A percentile compares a stretch with the other conserved stretches of the same genome.
These are phyloP conservation scores for Ustilago sp. DNA, from an alignment of 1,284 basidiomycete species.

Conservation along the genomic window DNA sequence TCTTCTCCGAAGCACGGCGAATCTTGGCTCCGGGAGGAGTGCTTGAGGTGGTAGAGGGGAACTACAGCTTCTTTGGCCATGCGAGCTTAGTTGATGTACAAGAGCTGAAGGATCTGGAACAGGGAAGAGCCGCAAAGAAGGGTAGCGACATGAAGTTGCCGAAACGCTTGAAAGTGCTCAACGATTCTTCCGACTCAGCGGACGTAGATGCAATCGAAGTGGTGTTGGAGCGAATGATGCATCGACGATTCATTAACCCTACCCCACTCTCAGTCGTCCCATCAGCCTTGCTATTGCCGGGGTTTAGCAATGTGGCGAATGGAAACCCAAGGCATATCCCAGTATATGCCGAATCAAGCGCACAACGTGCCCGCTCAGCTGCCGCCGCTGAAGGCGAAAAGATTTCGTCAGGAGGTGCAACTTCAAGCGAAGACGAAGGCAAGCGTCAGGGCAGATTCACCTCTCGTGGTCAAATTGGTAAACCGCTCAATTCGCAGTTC, in stretches of 20 bases:
- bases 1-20: constrained; percentile 45
- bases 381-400: constrained; percentile 3
- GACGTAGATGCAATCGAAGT: constrained; percentile 52
- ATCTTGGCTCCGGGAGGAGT: constrained; percentile 54
- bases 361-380: constrained; percentile 34
- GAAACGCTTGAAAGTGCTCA: constrained; percentile 37
- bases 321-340: constrained; percentile 55
- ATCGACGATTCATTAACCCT: constrained; percentile 53
- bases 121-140: constrained; percentile 17
- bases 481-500: constrained; percentile 51
- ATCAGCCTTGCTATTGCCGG: constrained; percentile 36
- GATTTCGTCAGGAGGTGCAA: constrained; percentile 18
- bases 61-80: constrained; percentile 52
- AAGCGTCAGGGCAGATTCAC: constrained; percentile 47
- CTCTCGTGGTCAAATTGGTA: constrained; percentile 48
- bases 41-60: constrained; percentile 54
- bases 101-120: constrained; percentile 46
- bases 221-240: constrained; percentile 45
- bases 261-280: constrained; percentile 47
- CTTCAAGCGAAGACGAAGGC: constrained; percentile 37
- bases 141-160: constrained; percentile 31
- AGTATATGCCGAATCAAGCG: constrained; percentile 47
- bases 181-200: constrained; percentile 20
- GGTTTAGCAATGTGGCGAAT: constrained; percentile 41
- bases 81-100: constrained; percentile 38